Percentiles rank a stretch among this genome's conserved stretches.
Evolutionary conservation across 495 filamentous ascomycete species (phyloP).

Genomic region (Letharia lupina): DNA sequence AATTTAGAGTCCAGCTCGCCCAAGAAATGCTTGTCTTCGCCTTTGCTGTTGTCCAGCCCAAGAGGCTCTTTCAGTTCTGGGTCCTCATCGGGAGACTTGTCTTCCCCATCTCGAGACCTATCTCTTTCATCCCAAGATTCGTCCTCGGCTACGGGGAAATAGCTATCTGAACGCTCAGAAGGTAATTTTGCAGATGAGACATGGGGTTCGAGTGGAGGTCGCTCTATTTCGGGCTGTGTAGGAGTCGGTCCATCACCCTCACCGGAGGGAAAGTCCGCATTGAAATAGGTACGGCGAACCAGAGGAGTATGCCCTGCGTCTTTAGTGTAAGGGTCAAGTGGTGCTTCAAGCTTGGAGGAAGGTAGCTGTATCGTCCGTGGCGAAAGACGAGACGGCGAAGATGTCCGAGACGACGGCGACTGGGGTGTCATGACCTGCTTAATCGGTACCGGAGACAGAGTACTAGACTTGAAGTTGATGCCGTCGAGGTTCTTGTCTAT

Average conservation of each 20-base stretch:
- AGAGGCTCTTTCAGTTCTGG: conserved; percentile 21
- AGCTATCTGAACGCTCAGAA: conserved; percentile 24
- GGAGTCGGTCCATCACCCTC: conserved; percentile 11
- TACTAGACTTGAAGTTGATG: conserved; percentile 21
- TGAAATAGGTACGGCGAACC: conserved; percentile 11
- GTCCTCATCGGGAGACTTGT: conserved; percentile 16
- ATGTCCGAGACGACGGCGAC: conserved; percentile 14
- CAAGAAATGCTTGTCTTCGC: conserved; percentile 21
- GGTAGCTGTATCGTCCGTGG: background rate
- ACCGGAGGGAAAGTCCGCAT: conserved; percentile 15
- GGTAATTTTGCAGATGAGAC: conserved; percentile 12
- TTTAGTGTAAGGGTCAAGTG: conserved; percentile 12
- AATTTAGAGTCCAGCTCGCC: conserved; percentile 24
- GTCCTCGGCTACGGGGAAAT: conserved; percentile 14
- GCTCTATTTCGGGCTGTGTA: conserved; percentile 9
- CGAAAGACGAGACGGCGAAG: conserved; percentile 15
- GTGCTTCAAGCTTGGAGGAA: background rate
- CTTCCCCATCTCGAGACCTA: background rate
- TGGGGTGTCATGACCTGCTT: conserved; percentile 15
- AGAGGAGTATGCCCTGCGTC: conserved; percentile 26
- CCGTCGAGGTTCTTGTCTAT: conserved; percentile 22
- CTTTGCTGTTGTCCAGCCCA: conserved; percentile 18
- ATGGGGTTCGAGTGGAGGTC: conserved; percentile 14
- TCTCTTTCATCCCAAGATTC: background rate
- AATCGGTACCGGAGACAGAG: background rate